Conservation (phyloP, 2,329 filamentous ascomycete species). For the Diaporthe australafricana region DNA sequence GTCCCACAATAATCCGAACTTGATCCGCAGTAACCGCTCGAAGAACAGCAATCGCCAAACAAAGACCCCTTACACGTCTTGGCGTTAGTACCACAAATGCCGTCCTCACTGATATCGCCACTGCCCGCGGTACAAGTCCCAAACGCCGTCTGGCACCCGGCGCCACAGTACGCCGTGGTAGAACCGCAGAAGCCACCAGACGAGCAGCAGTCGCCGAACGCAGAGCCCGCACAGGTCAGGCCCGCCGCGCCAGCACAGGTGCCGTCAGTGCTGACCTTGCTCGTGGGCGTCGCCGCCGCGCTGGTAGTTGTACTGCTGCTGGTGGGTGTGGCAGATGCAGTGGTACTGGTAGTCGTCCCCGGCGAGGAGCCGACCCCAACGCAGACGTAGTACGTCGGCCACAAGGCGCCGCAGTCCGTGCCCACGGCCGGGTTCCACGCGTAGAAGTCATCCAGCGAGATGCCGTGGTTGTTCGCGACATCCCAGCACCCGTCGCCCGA, state of each 20-base stretch:
- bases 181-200: neutral
- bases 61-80: neutral
- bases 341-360: neutral
- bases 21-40: neutral
- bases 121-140: neutral
- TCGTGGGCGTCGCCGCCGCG: no score
- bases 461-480: neutral
- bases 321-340: no score
- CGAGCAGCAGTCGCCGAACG: neutral
- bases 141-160: neutral
- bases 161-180: neutral
- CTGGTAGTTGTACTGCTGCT: no score
- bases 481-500: neutral
- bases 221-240: neutral
- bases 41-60: constrained; percentile 9
- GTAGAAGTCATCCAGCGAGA: neutral
- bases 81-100: neutral
- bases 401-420: neutral
- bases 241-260: neutral
- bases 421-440: neutral
- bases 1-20: neutral
- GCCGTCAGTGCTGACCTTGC: no score
- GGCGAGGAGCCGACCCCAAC: neutral
- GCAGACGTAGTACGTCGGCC: constrained; percentile 22
- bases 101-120: neutral